phyloP scores from a whole-genome alignment of 805 yeast species.

The Candida schatavii region DNA sequence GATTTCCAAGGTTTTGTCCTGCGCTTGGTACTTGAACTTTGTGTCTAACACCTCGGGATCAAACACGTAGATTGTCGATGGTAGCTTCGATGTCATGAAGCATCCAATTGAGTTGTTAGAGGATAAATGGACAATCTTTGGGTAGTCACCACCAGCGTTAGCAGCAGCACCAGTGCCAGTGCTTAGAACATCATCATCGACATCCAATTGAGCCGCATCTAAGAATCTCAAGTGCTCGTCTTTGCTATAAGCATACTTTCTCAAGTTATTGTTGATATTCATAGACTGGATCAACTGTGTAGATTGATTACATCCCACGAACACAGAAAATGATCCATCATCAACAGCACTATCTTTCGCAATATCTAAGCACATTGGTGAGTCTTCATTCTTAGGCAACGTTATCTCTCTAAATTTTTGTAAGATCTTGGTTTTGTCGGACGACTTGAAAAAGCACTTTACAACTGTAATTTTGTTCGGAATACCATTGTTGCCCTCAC shows the following conservation, averaged over 20 bases:
- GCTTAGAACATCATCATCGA: constrained; percentile 11
- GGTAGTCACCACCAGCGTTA: constrained; percentile 46
- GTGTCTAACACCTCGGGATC: constrained; percentile 54
- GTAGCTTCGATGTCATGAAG: constrained; percentile 63
- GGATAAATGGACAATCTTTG: constrained; percentile 58
- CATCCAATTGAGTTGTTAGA: constrained; percentile 63
- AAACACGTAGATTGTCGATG: constrained; percentile 62
- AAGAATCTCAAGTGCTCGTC: constrained; percentile 61
- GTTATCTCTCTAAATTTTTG: constrained; percentile 63
- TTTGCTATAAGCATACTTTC: constrained; percentile 56
- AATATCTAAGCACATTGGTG: constrained; percentile 80
- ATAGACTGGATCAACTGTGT: constrained; percentile 50
- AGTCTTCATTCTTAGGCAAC: constrained; percentile 66
- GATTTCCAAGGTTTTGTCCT: constrained; percentile 42
- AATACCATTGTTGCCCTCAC: constrained; percentile 87
- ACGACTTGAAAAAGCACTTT: constrained; percentile 51
- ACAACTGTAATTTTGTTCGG: constrained; percentile 78
- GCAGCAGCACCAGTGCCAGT: background rate
- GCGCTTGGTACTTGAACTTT: constrained; percentile 51
- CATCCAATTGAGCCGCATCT: constrained; percentile 54
- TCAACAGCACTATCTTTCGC: constrained; percentile 20
- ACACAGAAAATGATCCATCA: constrained; percentile 40
- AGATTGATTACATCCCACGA: constrained; percentile 77
- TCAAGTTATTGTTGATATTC: constrained; percentile 66
- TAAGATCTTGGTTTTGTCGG: constrained; percentile 38